Conservation (phyloP, 257 asterid species). For the Solanum arcanum region DNA sequence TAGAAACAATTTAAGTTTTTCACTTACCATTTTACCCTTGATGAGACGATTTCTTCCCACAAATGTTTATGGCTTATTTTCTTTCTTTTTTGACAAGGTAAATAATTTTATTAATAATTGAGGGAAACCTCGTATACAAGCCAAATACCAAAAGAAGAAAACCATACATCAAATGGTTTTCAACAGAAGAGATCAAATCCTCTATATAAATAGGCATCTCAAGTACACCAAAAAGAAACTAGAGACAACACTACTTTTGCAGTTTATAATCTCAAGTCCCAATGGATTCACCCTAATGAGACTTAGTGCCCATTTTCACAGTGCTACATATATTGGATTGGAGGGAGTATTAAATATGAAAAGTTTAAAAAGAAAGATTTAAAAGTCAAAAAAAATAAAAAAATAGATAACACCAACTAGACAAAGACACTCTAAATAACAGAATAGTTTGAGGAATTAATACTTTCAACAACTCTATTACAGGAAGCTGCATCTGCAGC, state of each 20-base stretch:
- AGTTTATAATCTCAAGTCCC: background rate
- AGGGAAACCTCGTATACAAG: background rate
- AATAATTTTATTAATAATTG: background rate
- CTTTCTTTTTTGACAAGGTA: background rate
- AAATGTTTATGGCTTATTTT: background rate
- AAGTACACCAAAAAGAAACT: background rate
- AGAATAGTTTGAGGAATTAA: slow-evolving; percentile 6
- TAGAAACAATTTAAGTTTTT: background rate
- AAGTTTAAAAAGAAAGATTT: background rate
- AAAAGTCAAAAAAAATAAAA: background rate
- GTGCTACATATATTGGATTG: background rate
- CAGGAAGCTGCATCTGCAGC: slow-evolving; percentile 67
- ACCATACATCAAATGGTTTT: background rate
- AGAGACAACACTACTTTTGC: background rate
- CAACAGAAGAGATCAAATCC: background rate
- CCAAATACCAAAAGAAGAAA: background rate
- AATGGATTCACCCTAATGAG: background rate
- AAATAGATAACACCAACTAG: background rate
- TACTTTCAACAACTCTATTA: slow-evolving; percentile 81
- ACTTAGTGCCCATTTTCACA: background rate
- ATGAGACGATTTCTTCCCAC: background rate
- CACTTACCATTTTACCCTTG: background rate
- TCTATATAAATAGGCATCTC: background rate
- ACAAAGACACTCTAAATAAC: background rate
- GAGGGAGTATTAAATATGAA: background rate